Evolutionary conservation across 345 rosid species (phyloP).

Genomic region (Syzygium aqueum): DNA sequence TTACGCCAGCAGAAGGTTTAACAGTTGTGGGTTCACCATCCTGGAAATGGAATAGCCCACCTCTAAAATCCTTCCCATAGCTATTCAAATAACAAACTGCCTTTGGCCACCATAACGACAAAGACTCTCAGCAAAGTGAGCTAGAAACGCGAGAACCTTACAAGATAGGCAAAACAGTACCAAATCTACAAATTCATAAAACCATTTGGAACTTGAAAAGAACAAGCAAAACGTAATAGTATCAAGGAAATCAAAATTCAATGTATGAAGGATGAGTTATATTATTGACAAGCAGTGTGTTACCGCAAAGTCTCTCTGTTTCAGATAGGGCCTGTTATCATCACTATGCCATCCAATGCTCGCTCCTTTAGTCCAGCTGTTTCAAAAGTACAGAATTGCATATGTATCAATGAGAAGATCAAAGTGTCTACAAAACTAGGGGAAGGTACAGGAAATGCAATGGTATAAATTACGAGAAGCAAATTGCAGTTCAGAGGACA

Average conservation of each 20-base stretch:
- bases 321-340: slow-evolving; percentile 76
- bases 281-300: background rate
- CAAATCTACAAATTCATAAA: background rate
- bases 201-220: background rate
- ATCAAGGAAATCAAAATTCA: background rate
- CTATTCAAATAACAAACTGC: slow-evolving; percentile 94
- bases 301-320: slow-evolving; percentile 76
- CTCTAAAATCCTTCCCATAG: slow-evolving; percentile 56
- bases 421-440: background rate
- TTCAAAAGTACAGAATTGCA: background rate
- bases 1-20: slow-evolving; percentile 70
- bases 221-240: background rate
- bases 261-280: background rate
- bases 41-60: slow-evolving; percentile 80
- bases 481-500: background rate
- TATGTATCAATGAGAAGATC: background rate
- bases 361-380: slow-evolving; percentile 85
- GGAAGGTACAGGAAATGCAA: background rate
- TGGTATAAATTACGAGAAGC: background rate
- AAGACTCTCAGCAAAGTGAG: slow-evolving; percentile 5
- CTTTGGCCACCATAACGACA: slow-evolving; percentile 28
- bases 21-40: slow-evolving; percentile 59
- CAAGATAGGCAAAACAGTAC: background rate
- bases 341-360: slow-evolving; percentile 98
- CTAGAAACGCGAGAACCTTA: background rate